A percentile compares a stretch with the other conserved stretches of the same genome.
These are phyloP conservation scores for Comarum palustre DNA, from an alignment of 306 rosid genomes.

Conservation along the genomic window DNA sequence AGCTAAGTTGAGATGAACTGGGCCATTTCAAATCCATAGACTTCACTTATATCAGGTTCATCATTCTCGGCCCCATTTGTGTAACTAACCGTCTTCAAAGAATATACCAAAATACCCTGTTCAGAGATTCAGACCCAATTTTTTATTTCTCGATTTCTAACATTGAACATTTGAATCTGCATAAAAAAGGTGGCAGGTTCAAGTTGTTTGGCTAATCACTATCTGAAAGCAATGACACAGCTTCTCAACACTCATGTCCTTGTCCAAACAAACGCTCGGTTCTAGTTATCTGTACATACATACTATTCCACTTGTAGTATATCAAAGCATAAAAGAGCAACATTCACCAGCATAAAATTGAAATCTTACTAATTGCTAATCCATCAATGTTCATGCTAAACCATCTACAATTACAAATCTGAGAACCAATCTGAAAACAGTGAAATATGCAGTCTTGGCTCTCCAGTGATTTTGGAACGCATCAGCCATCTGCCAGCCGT, in stretches of 20 bases:
- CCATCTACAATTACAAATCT: constrained; percentile 30
- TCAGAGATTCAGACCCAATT: background rate
- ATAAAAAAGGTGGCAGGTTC: background rate
- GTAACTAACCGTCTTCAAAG: background rate
- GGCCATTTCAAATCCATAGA: background rate
- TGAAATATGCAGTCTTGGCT: constrained; percentile 1
- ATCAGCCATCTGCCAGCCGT: background rate
- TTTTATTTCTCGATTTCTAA: background rate
- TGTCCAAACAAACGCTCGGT: constrained; percentile 9
- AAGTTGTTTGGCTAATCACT: background rate
- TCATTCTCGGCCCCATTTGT: background rate
- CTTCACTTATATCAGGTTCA: background rate
- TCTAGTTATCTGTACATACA: constrained; percentile 33
- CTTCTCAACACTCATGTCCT: background rate
- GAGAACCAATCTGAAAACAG: constrained; percentile 22
- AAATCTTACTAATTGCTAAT: constrained; percentile 4
- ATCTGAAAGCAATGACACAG: background rate
- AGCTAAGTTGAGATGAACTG: background rate
- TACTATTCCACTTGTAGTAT: constrained; percentile 12
- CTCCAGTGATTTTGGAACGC: constrained; percentile 3
- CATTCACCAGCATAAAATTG: constrained; percentile 3
- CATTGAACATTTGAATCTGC: background rate
- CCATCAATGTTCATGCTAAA: constrained; percentile 19
- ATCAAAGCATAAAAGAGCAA: constrained; percentile 20
- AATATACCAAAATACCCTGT: constrained; percentile 17